Evolutionary conservation across 148 eudicot genomes (phyloP).

Genomic region (Talinum fruticosum): DNA sequence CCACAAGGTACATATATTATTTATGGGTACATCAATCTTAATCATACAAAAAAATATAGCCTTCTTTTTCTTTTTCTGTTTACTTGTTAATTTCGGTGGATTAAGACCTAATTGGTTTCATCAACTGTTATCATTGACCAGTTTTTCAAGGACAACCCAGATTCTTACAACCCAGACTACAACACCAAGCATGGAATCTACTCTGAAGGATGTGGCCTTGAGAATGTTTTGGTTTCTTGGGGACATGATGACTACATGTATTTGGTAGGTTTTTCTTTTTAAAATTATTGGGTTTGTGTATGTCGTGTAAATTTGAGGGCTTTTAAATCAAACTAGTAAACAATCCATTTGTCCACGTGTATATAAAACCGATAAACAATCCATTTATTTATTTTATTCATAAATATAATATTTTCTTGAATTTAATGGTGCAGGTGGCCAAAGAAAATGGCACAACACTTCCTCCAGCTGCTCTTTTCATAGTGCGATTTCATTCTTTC

Average conservation of each 20-base stretch:
- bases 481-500: slow-evolving; percentile 53
- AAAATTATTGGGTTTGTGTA: too few species aligned
- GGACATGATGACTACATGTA: slow-evolving; percentile 80
- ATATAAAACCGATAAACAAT: too few species aligned
- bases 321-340: too few species aligned
- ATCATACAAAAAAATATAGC: too few species aligned
- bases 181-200: slow-evolving; percentile 57
- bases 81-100: not conserved
- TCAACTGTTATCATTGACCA: slow-evolving; percentile 16
- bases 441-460: slow-evolving; percentile 50
- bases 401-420: not conserved
- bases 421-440: slow-evolving; percentile 35
- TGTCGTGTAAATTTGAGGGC: too few species aligned
- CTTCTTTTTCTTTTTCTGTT: too few species aligned
- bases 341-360: too few species aligned
- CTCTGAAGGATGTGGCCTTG: slow-evolving; percentile 53
- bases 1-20: slow-evolving; percentile 94
- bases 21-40: too few species aligned
- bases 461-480: slow-evolving; percentile 50
- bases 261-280: slow-evolving; percentile 32
- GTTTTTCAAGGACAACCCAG: slow-evolving; percentile 51
- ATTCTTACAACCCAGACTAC: slow-evolving; percentile 45
- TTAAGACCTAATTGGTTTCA: not conserved
- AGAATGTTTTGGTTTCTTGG: slow-evolving; percentile 52
- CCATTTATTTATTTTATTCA: not conserved